Base-by-base conservation (phyloP, 129 eudicot genomes). In the Scalesia atractyloides region DNA sequence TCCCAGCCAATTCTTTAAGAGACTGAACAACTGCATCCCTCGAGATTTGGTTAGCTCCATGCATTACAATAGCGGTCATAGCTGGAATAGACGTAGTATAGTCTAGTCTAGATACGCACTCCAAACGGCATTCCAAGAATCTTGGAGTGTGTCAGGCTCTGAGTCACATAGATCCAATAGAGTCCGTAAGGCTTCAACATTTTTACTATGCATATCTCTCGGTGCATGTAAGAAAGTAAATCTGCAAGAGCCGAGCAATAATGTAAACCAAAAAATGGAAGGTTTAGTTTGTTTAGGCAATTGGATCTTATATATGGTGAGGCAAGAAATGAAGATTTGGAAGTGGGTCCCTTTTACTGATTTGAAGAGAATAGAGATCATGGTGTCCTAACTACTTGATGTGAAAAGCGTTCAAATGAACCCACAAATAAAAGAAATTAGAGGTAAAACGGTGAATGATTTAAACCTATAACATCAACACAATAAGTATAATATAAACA, bases 101-200 rank as follows among this genome's bases (percentile, higher is more conserved):
- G 41, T 89, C 98, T 64, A 92, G 91, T 22, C 98, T 89, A 58
- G 98, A 92, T 77, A 92, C 76, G 82, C 98, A 92, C 75, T 89
- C 95, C 54, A 92, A 74, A 89, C 84, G 9, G 98, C 98, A 75
- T 79, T 78, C 98, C 98, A 92, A 14, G 98, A 82, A 79, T 92
- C 98, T 81, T 86, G 96, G 30, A 92, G 90, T 13, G 98, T 82
- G 57, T 76, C 82, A n/a, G 85, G 75, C 20, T 92, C 95, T 19
- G 92, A 86, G 58, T 87, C 86, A 78, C 96, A 89, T 67, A 92
- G 68, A 75, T 82, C 81, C 47, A 92, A 73, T 37, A 92, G 82
- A 64, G 96, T 89, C 57, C 95, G 85, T 62, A 92, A 81, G 19
- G 98, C 98, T 81, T 92, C 96, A 47, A 87, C 98, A 76, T 92